Conservation (phyloP, 345 rosid species). For the Cardiospermum halicacabum region DNA sequence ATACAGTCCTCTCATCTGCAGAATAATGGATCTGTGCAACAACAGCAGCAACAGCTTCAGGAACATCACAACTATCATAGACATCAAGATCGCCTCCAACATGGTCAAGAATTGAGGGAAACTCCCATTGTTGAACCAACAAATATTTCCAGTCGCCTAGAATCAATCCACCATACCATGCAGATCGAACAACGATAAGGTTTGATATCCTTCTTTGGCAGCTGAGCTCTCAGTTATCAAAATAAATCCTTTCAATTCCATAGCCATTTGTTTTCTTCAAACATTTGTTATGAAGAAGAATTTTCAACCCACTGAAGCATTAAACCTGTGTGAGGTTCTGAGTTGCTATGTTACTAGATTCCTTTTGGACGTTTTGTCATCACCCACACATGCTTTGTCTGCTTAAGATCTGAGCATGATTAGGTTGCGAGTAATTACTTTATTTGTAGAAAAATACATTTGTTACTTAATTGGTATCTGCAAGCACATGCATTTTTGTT, state of each 20-base stretch:
- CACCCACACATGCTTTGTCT: neutral
- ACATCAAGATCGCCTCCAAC: slow-evolving; percentile 2
- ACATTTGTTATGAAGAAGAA: neutral
- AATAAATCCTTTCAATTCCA: neutral
- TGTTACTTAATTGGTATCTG: neutral
- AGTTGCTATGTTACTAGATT: neutral
- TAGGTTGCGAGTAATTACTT: neutral
- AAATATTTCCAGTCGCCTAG: slow-evolving; percentile 13
- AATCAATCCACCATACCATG: neutral
- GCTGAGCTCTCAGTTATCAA: neutral
- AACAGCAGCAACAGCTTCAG: slow-evolving; percentile 14
- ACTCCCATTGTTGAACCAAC: slow-evolving; percentile 3
- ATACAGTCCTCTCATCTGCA: slow-evolving; percentile 17
- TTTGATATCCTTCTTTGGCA: neutral
- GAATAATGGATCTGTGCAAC: slow-evolving; percentile 19
- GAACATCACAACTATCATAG: slow-evolving; percentile 12
- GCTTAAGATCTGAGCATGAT: neutral
- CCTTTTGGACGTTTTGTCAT: neutral
- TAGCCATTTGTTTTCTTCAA: neutral
- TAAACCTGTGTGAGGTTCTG: neutral
- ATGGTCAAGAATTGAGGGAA: slow-evolving; percentile 12
- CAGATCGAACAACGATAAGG: neutral
- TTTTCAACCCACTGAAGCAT: neutral
- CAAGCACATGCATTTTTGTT: neutral
- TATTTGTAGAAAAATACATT: neutral